These are phyloP conservation scores for Herpetospermum pedunculosum DNA, from an alignment of 306 rosid genomes.

Conservation along the genomic window DNA sequence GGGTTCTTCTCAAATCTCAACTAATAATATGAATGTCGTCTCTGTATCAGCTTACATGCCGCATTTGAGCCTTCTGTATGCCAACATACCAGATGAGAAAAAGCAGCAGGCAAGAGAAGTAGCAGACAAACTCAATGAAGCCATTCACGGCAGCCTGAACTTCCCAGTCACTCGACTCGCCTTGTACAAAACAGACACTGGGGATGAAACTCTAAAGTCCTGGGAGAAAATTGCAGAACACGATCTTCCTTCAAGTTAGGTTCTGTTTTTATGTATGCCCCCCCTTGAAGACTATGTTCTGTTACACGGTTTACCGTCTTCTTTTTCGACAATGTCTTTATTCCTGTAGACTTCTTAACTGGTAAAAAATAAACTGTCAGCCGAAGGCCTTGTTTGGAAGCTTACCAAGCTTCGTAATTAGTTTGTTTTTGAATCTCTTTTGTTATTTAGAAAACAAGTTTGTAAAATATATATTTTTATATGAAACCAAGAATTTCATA, in stretches of 20 bases:
- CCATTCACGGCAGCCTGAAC: conserved; percentile 37
- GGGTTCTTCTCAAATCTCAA: not conserved
- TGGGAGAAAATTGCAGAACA: conserved; percentile 80
- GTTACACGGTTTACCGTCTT: not conserved
- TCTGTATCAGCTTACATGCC: conserved; percentile 58
- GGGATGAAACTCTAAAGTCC: conserved; percentile 56
- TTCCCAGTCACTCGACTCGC: conserved; percentile 57
- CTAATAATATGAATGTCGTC: not conserved
- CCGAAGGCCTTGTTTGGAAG: not conserved
- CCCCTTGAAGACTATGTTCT: not conserved
- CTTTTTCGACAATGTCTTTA: not conserved
- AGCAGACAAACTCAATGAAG: conserved; percentile 36
- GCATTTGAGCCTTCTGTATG: conserved; percentile 71
- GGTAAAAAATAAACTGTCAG: not conserved
- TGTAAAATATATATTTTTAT: not conserved
- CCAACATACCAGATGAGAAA: conserved; percentile 54
- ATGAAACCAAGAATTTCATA: not conserved
- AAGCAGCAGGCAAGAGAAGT: conserved; percentile 52
- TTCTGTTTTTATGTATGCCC: not conserved
- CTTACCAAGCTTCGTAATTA: not conserved
- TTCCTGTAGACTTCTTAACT: not conserved
- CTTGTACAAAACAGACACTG: conserved; percentile 63
- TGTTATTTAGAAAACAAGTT: not conserved
- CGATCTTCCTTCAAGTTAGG: conserved; percentile 35
- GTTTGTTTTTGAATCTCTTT: not conserved